Evolutionary conservation across 257 asterid genomes (phyloP), one percentile per base, ranked within the genome.

Genomic region (Petunia secreta): DNA sequence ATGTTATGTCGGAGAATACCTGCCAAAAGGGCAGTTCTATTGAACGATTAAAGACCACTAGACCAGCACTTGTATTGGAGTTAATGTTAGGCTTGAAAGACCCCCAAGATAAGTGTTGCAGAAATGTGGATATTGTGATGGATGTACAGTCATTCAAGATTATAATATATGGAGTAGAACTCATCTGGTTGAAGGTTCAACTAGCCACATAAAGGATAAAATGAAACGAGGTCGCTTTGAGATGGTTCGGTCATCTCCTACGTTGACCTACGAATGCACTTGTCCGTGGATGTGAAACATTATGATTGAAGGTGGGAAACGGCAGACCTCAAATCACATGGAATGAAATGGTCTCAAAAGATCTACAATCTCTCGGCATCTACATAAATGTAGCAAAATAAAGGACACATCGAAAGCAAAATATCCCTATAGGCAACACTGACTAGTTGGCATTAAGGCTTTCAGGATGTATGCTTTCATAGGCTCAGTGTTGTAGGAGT

Each of bases 291-390:
- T 25, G 25, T 6, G 15, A 48, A 46, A 48, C 60, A 48, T 3
- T 11, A 2, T 66, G 77, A 46, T 69, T 69, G 59, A 10, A 1
- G 25, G n/a, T 25, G 8, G 41, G 58, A 9, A 0, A 44, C 8
- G 40, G 10, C 46, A 34, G 52, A 4, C 16, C 58, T 46, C 16
- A 8, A 38, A 44, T 16, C 1, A 2, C 41, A 69, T 44, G 9
- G 39, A 69, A 69, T 57, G 58, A 69, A 71, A 71, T 71, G 77
- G 57, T 69, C n/a, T 69, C 77, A 48, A 34, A 15, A 2, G 43
- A 7, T 16, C 7, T 9, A 68, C 58, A 16, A 3, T 25, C 43
- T 68, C 57, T 25, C 25, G 8, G 34, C 1, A 25, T 46, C 11
- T 8, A 9, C 0, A 34, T 58, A 69, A 9, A 34, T 69, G 41